Evolutionary conservation across 2,329 filamentous ascomycete species (phyloP).

Genomic region (Aspergillus floridensis): DNA sequence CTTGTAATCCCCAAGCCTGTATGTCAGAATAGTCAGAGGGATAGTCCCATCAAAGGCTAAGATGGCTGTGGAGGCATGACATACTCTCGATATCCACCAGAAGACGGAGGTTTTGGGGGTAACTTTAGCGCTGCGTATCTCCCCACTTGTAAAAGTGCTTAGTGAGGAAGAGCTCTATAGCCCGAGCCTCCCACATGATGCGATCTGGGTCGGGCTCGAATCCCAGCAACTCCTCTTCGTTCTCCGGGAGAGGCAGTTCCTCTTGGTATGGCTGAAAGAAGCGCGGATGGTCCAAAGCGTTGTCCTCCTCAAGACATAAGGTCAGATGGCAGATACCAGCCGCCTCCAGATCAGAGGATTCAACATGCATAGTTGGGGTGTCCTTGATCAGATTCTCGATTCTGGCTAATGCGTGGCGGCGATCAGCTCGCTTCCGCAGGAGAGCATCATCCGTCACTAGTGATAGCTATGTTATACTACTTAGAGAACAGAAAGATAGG

Average conservation of each 20-base stretch:
- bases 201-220: neutral
- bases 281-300: neutral
- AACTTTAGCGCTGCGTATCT: neutral
- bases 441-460: neutral
- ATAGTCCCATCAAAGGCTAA: neutral
- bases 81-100: conserved; percentile 1
- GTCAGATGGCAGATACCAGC: conserved; percentile 1
- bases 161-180: conserved; percentile 1
- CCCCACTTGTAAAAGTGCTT: neutral
- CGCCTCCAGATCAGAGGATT: neutral
- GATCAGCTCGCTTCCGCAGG: neutral
- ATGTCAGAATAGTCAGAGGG: neutral
- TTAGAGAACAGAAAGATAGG: too few relatives aligned
- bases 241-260: conserved; percentile 1
- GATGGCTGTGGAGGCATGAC: neutral
- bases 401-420: neutral
- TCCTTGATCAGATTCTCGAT: neutral
- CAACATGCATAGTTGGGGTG: neutral
- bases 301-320: neutral
- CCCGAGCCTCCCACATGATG: conserved; percentile 2
- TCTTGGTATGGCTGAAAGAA: neutral
- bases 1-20: conserved; percentile 5
- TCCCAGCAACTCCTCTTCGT: neutral
- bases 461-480: too few relatives aligned
- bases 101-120: neutral